Percentiles rank a stretch among this genome's conserved stretches.
phyloP scores from a whole-genome alignment of 202 grass and related monocot species.

The Hordeum pubiflorum region DNA sequence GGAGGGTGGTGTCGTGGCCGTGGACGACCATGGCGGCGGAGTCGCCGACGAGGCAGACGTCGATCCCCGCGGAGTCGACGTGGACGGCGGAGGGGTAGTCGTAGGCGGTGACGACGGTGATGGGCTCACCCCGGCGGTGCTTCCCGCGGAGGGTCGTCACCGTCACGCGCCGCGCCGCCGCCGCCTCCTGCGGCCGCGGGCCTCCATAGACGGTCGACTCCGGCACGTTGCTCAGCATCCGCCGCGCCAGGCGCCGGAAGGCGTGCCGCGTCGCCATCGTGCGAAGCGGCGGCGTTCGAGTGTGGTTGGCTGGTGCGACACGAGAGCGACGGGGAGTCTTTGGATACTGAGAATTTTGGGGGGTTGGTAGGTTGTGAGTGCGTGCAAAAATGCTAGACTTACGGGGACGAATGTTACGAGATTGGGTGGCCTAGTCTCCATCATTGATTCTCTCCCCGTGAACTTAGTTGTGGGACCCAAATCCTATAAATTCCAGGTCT shows the following conservation, averaged over 20 bases:
- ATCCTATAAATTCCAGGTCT: no score
- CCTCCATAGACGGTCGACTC: conserved; percentile 51
- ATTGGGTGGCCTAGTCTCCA: no score
- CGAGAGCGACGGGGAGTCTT: background rate
- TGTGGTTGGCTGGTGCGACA: background rate
- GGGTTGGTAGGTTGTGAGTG: no score
- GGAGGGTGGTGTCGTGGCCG: conserved; percentile 89
- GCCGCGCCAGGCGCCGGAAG: conserved; percentile 30
- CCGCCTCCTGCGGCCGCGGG: conserved; percentile 49
- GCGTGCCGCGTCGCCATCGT: conserved; percentile 17
- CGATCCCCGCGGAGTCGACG: conserved; percentile 79
- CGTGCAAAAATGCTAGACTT: no score
- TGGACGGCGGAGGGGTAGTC: conserved; percentile 94
- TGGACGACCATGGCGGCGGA: conserved; percentile 98
- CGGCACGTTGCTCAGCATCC: conserved; percentile 48
- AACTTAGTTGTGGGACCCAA: no score
- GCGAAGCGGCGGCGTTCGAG: background rate
- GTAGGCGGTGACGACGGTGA: conserved; percentile 94
- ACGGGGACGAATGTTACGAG: no score
- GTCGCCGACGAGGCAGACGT: conserved; percentile 87
- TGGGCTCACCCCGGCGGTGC: conserved; percentile 65
- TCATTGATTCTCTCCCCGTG: no score
- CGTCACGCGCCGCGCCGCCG: conserved; percentile 57
- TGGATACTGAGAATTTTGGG: no score
- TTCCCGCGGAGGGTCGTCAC: conserved; percentile 61